Evolutionary conservation across 2,329 filamentous ascomycete species (phyloP), one percentile per base, ranked within the genome.

Genomic region (Colletotrichum gloeosporioides): DNA sequence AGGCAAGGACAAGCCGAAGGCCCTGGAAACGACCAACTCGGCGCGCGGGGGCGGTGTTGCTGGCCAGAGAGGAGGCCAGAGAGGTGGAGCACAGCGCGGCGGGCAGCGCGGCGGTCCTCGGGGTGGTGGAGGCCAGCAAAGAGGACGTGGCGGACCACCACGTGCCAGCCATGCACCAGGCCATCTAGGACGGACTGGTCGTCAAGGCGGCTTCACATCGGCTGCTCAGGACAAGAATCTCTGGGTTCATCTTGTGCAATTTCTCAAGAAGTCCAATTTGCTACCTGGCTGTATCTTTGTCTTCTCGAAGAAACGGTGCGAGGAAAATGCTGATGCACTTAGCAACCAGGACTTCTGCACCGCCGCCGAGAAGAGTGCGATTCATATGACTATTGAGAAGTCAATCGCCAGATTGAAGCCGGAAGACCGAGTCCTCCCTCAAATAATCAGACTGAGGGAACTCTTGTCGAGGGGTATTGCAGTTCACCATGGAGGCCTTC

Each of bases 361-460:
- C 8, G 95, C 96, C 1, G 91, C 93, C 4, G 97, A 99, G 86
- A 99, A 98, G 90, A 99, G 97, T 80, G 93, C 95, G 62, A 98
- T 98, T 74, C 96, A 99, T 83, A 98, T 99, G 95, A 96, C 96
- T 44, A 96, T 99, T 79, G 96, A 99, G 84, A 98, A 95, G 83
- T 99, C 97, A 0, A 92, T 99, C 75, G 96, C 96, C 32, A 92
- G 97, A 69, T 87, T 99, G 69, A 98, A 98, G 82, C 94, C 94
- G 2, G 97, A 99, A 82, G 97, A 99, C 82, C 90, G 97, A 69
- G 88, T 92, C 3, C 88, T 99, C n/a, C 97, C 97, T 3, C 97
- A 99, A 82, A 98, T 99, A 78, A 91, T 96, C 78, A 92, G 96
- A 27, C 88, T 99, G 68, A 91, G 96, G 76, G 97, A 98, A 80